phyloP scores from a whole-genome alignment of 495 filamentous ascomycete genomes.

The Diplogelasinospora grovesii region DNA sequence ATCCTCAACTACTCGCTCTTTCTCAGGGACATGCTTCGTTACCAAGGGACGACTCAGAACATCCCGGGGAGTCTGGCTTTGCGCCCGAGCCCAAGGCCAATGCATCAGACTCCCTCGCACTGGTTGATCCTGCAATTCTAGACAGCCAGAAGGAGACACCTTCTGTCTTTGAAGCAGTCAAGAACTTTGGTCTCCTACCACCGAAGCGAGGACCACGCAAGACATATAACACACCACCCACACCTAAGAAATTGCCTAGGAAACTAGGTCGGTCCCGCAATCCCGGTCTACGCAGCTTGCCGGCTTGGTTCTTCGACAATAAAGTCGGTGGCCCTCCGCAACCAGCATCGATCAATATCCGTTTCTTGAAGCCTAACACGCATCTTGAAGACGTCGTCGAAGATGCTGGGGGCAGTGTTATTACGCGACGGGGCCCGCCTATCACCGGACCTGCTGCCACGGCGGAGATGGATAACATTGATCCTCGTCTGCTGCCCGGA shows the following conservation, averaged over 20 bases:
- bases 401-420: too few relatives aligned
- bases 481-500: too few relatives aligned
- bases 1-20: too few relatives aligned
- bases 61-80: too few relatives aligned
- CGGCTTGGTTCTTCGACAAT: constrained; percentile 17
- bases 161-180: constrained; percentile 25
- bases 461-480: too few relatives aligned
- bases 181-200: constrained; percentile 23
- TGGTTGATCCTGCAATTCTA: too few relatives aligned
- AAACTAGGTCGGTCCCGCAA: constrained; percentile 22
- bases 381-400: constrained; percentile 13
- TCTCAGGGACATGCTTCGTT: too few relatives aligned
- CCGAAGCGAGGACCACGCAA: constrained; percentile 13
- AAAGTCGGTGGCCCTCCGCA: neutral
- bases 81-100: too few relatives aligned
- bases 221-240: neutral
- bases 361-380: constrained; percentile 25
- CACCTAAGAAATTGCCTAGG: constrained; percentile 10
- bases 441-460: too few relatives aligned
- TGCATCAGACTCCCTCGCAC: too few relatives aligned
- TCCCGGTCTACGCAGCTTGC: constrained; percentile 25
- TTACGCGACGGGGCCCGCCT: too few relatives aligned
- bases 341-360: neutral
- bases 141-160: constrained; percentile 13
- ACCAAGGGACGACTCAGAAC: too few relatives aligned